Evolutionary conservation across 148 eudicot genomes (phyloP), one percentile per base, ranked within the genome.

Genomic region (Fallopia convolvulus): DNA sequence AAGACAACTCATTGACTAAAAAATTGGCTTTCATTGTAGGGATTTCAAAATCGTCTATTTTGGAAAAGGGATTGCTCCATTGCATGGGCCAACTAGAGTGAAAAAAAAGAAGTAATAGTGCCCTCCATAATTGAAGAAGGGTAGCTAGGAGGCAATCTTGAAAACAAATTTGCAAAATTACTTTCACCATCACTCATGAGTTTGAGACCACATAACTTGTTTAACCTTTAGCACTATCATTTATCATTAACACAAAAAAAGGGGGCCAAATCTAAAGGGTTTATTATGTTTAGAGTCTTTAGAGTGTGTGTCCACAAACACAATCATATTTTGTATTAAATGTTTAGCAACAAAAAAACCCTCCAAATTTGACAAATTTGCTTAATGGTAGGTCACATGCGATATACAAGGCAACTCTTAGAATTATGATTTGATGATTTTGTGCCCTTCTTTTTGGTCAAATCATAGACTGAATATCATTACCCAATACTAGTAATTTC

Each of bases 71-170:
- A 20, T 58, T 58, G 12, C 63, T 21, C 63, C 11, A 58, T 20
- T 58, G 26, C 65, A 20, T 20, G 30, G 65, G 13, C 30, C 65
- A 58, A 58, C 65, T 21, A 20, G 65, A 20, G 21, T 58, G 21
- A 32, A 32, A 32, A 2, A 56, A 21, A 58, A 20, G 21, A 12
- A 3, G 17, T 6, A 20, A 58, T 20, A 18, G 30, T 18, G 21
- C 11, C 13, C 30, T 32, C 65, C 65, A n/a, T 58, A 58, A 58
- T 58, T 58, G 65, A 58, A 58, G 65, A 58, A 58, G 65, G 65
- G 30, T 58, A 58, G 65, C 30, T 58, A 58, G 65, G 65, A 58
- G 65, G 65, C 63, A 56, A 56, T 56, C 63, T 56, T 56, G 63
- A 7, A 56, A 18, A 20, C 30, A 58, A 20, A 21, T 4, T 10